Evolutionary conservation across 495 filamentous ascomycete species (phyloP).

Genomic region (Hypoxylon rickii): DNA sequence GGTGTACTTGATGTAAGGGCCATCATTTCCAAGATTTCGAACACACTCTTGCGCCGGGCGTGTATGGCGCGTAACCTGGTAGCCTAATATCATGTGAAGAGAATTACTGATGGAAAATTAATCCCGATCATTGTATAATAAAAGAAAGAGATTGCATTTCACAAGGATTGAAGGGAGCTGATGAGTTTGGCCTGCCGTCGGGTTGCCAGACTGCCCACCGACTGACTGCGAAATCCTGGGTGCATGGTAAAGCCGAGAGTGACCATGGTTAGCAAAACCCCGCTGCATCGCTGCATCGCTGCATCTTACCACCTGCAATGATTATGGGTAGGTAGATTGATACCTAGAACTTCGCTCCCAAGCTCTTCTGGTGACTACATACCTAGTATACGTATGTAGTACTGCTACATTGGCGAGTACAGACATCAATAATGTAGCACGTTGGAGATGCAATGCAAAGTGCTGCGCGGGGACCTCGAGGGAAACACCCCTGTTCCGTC

Average conservation of each 20-base stretch:
- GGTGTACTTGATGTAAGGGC: conserved; percentile 27
- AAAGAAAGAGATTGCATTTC: conserved; percentile 21
- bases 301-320: conserved; percentile 27
- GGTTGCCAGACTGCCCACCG: conserved; percentile 10
- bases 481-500: conserved; percentile 19
- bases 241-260: conserved; percentile 32
- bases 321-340: conserved; percentile 5
- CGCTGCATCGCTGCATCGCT: too few species aligned
- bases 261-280: conserved; percentile 30
- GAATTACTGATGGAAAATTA: conserved; percentile 16
- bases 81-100: too few species aligned
- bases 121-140: conserved; percentile 21
- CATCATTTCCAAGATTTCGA: neutral
- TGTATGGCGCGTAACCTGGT: conserved; percentile 1
- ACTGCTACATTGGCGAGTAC: too few species aligned
- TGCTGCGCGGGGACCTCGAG: conserved; percentile 9
- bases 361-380: too few species aligned
- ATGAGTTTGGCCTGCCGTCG: conserved; percentile 33
- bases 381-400: too few species aligned
- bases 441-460: conserved; percentile 12
- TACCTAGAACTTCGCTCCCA: too few species aligned
- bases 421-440: conserved; percentile 6
- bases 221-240: conserved; percentile 30
- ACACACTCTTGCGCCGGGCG: conserved; percentile 11
- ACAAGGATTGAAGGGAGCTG: conserved; percentile 14